Evolutionary conservation across 306 rosid genomes (phyloP), one percentile per base, ranked within the genome.

Genomic region (Acacia acuminata): DNA sequence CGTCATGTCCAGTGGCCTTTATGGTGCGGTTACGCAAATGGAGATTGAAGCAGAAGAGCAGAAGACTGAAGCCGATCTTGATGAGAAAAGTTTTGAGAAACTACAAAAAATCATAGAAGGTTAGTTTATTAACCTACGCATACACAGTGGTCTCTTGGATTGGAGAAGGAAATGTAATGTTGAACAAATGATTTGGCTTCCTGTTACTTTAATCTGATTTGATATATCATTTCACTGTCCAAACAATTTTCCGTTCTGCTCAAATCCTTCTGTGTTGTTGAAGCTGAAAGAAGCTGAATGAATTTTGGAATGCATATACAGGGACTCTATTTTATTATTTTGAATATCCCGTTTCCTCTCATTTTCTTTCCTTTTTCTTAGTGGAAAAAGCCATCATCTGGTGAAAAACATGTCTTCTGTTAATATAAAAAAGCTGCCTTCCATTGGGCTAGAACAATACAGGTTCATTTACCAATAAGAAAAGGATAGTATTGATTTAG

Each of bases 21-120:
- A 81, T 15, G 82, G 38, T 82, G 50, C 24, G 45, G 78, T 79
- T 76, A 2, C 63, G 47, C 80, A 11, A 30, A 45, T 12, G 53
- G 89, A 82, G 56, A 51, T 30, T 4, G 86, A 85, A 10, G 12
- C 77, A 67, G 77, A 83, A 71, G 89, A 71, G 84, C n/a, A 76
- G 32, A 44, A 79, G 51, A 74, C 58, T 56, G 76, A 79, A 65
- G 20, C 76, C 12, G 78, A 50, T 71, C 71, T 68, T 69, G 92
- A 87, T 70, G 91, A 67, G 27, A 80, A 81, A n/a, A 81, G 42
- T 32, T 80, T 78, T 73, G 90, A 77, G 14, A 71, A 66, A 73
- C 89, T 95, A 68, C 88, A 82, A 43, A 86, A 72, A 22, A 78
- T 79, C 50, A 83, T 93, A 34, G 64, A 87, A 86, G 98, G 98